Base-by-base conservation (phyloP, 2,329 filamentous ascomycete species). In the Fusarium sublunatum region DNA sequence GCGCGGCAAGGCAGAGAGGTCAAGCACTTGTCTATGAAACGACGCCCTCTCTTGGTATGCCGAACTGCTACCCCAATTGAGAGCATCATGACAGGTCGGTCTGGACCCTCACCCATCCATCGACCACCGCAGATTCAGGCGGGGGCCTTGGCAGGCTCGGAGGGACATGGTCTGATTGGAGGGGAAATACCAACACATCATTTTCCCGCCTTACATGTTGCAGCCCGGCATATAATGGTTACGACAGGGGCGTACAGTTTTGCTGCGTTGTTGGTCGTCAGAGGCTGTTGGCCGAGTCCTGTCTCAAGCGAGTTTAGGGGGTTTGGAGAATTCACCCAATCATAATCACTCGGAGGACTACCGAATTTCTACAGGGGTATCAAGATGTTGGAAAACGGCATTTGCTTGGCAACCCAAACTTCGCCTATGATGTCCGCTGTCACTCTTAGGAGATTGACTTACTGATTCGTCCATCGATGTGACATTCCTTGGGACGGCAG, bases 161-260 rank as follows among this genome's bases (percentile, higher is more conserved):
- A 42, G 51, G 45, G 39, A 12, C 41, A 53, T 32, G 39, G 36
- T 38, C 51, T 68, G 66, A 70, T 70, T 70, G 68, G 68, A 70
- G 68, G 68, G 49, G 62, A 65, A 70, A 70, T 42, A 59, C 13
- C 44, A 35, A 32, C 38, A 31, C 24, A 48, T 48, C 47, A 22
- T 56, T 39, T 39, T 58, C 36, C 49, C 50, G 46, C 65, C 51
- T 58, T 50, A 48, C 52, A 48, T 53, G 41, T 36, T 36, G 35
- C 38, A 10, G 15, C 46, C 55, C 51, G 59, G 62, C 53, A 55
- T 29, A 47, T 13, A 50, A 38, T 43, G 38, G 41, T 49, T 40
- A 54, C 43, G 35, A 22, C 8, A 36, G 54, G 46, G 41, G 36
- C 24, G 35, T 48, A 48, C 25, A 42, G n/a, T 5, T 35, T 19